A percentile compares a stretch with the other conserved stretches of the same genome.
phyloP scores from a whole-genome alignment of 305 asterid species.

The Fraxinus nigra region DNA sequence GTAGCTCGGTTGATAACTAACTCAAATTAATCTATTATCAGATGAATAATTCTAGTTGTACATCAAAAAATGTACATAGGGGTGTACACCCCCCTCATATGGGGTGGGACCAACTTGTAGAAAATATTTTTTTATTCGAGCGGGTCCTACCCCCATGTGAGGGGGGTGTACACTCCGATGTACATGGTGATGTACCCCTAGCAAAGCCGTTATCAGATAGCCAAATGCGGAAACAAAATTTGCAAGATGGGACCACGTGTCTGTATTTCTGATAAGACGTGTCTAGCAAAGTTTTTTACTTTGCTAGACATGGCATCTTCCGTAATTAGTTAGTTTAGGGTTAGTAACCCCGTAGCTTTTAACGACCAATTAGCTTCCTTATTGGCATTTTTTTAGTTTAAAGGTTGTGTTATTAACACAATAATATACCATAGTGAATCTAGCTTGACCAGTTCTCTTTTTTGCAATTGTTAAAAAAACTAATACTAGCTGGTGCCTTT shows the following conservation, averaged over 20 bases:
- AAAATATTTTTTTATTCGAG: no score
- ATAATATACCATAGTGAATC: slow-evolving; percentile 14
- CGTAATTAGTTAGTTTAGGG: slow-evolving; percentile 8
- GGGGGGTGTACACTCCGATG: no score
- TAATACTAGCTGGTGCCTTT: slow-evolving; percentile 16
- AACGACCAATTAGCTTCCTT: neutral
- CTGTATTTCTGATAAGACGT: neutral
- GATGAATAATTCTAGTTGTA: no score
- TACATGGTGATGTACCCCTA: no score
- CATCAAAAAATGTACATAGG: no score
- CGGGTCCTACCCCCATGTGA: no score
- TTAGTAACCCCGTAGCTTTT: slow-evolving; percentile 3
- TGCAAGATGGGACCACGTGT: neutral
- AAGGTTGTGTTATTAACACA: neutral
- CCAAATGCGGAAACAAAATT: neutral
- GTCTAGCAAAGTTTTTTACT: neutral
- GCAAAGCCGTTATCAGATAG: neutral
- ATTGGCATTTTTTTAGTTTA: neutral
- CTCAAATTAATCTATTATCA: neutral
- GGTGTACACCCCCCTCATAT: no score
- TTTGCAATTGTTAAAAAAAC: slow-evolving; percentile 13
- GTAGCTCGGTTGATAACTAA: neutral
- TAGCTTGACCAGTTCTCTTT: slow-evolving; percentile 19
- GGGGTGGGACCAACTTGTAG: no score
- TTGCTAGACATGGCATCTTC: slow-evolving; percentile 14